These are phyloP conservation scores for Flaveria ramosissima DNA, from an alignment of 129 eudicot species.

Conservation along the genomic window DNA sequence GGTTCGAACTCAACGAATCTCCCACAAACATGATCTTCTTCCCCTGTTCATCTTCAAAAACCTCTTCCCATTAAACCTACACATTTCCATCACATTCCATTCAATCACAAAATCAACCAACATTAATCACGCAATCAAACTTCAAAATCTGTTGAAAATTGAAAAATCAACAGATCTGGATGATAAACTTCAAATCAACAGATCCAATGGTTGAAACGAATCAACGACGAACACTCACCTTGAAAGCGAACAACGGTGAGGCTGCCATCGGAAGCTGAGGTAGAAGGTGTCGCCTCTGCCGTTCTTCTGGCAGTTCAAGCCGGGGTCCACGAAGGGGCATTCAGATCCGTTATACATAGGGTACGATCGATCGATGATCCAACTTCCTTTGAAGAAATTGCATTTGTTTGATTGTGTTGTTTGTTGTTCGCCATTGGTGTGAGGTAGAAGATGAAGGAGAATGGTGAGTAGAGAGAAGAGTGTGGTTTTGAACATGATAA, in stretches of 20 bases:
- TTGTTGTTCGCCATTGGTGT: constrained; percentile 6
- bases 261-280: constrained; percentile 69
- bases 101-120: background rate
- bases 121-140: background rate
- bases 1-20: constrained; percentile 75
- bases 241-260: constrained; percentile 52
- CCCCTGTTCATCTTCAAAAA: constrained; percentile 56
- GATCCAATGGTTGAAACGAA: background rate
- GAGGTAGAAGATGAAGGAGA: constrained; percentile 7
- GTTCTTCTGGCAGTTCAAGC: constrained; percentile 48
- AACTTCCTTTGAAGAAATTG: constrained; percentile 48
- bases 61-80: constrained; percentile 63
- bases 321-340: constrained; percentile 53
- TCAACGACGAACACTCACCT: constrained; percentile 35
- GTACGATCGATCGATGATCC: constrained; percentile 45
- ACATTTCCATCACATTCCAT: background rate
- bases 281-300: constrained; percentile 44
- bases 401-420: constrained; percentile 16
- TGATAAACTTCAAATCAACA: background rate
- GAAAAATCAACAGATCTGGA: too few relatives aligned
- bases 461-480: constrained; percentile 7
- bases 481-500: background rate
- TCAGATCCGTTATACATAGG: constrained; percentile 44
- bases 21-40: constrained; percentile 88
- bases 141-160: background rate